Base-by-base conservation (phyloP, 1,284 basidiomycete genomes). In the Marasmius sp. region DNA sequence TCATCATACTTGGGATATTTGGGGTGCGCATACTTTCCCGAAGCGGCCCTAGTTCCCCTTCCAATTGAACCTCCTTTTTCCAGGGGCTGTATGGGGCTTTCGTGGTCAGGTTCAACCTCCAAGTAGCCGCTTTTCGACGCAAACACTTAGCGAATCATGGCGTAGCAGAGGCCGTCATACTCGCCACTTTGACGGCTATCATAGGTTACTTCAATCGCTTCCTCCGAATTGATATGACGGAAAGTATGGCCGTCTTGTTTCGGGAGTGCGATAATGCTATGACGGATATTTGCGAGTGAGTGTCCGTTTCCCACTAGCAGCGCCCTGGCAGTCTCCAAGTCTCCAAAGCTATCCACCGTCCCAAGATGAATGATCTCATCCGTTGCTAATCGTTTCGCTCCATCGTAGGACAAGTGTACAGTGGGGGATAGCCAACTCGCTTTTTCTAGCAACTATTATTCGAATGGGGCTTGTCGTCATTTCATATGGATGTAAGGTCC, bases 71-170 rank as follows among this genome's bases (percentile, higher is more conserved):
- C 57, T 12, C 49, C 53, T 34, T 61, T 51, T 45, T 49, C 43
- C 70, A 97, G 95, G 97, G 97, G 45, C 82, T 98, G 1, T 99
- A 99, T 74, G 97, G 97, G 18, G 96, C 95, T 0, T 93, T 99
- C 70, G 91, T 99, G 43, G 92, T 97, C 73, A 98, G 97, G 74
- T 97, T 97, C 80, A 97, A 99, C 73, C 81, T 98, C 60, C 94
- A 98, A 78, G 93, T 95, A 10, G 92, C 95, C 18, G 91, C 93
- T 1, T 99, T 99, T 77, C 89, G 97, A 20, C 85, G 94, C 61
- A 96, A 95, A 71, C 88, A 97, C 70, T 82, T 99, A 0, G 87
- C 85, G 33, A 85, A 88, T 38, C 89, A 95, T 69, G 95, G 89
- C 0, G 90, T 99, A 1, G 84, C 88, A 16, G 97, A 99, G 75